Base-by-base conservation (phyloP, 2,329 filamentous ascomycete genomes). In the Trichoderma sp. region DNA sequence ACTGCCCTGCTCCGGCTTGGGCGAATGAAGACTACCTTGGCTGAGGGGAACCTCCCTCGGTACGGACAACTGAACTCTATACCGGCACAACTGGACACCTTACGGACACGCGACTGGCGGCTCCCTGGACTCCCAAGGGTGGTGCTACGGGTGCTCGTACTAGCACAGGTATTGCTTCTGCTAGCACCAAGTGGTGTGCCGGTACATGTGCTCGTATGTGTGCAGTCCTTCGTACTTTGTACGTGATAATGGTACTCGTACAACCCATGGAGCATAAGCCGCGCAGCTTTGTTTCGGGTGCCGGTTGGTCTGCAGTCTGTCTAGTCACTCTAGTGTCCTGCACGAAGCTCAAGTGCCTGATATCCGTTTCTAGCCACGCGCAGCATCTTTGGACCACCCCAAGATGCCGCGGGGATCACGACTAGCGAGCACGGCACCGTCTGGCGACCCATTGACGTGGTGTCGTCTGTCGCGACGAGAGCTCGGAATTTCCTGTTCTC, bases 31-130 rank as follows among this genome's bases (percentile, higher is more conserved):
- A 20, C 39, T 7, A 59, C 39, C 36, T 39, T 50, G 39, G n/a
- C 13, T 61, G 66, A 61, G 66, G 66, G 66, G 66, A 53, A 68
- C 66, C 55, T 61, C 66, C 66, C 36, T 61, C 57, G 39, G 66
- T 53, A 68, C 66, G 57, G 57, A 53, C 55, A 39, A 61, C 55
- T 61, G 66, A 61, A 61, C 66, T 68, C 66, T 61, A 58, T 68
- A 17, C 53, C 15, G 15, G 36, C 6, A 34, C 55, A 36, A 26
- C 26, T 23, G 9, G n/a, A 26, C 23, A 20, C 53, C 65, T 68
- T 59, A 32, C 36, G 28, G 34, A 61, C 66, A 59, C 55, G 57
- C 36, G 36, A 61, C 36, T 50, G 66, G 30, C 57, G 34, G n/a
- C 13, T 61, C 50, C 50, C 64, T 67, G 64, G 34, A n/a, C 63